Base-by-base conservation (phyloP, 2,329 filamentous ascomycete species). In the Verticillium tricorpus region DNA sequence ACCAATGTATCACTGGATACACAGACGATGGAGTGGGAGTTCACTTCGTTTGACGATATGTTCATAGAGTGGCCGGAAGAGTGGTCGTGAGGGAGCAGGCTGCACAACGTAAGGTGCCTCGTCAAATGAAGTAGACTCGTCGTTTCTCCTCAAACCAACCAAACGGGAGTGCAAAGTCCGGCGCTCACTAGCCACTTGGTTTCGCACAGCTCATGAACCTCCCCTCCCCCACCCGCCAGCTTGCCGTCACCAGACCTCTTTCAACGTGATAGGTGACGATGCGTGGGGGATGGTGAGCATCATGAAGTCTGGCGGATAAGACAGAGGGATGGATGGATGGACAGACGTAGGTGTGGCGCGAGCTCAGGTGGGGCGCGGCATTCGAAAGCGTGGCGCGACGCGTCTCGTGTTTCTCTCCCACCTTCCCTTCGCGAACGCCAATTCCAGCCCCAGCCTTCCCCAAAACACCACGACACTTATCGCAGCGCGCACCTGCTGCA, bases 1-100 rank as follows among this genome's bases (percentile, higher is more conserved):
- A 79, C 75, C 3, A 72, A 91, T 83, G 64, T 89, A 77, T 75
- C 83, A 73, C 83, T 61, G 25, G 64, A 65, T n/a, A 65, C 64
- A 5, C 15, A 25, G 3, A 62, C 39, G 14, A 60, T 62, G 12
- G 56, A 59, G 39, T 65, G 60, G 56, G 32, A 15, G 17, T 35
- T 57, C 35, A n/a, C 56, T 22, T 4, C 56, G 3, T 57, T 57
- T 37, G 56, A 57, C 31, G 56, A 57, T 1, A 57, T 57, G 56
- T 57, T 57, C 56, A 57, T 57, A 31, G 19, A 32, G n/a, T 57
- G 56, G 56, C 32, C n/a, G 8, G 32, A 39, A 15, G 32, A 39
- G 15, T 57, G 56, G 56, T 57, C 35, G 63, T 63, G 63, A 8
- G 61, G 39, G 28, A 59, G 19, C 28, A 28, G 28, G 28, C 3